These are phyloP conservation scores for Tetrapyrgos nigripes DNA, from an alignment of 1,284 basidiomycete species.

Conservation along the genomic window DNA sequence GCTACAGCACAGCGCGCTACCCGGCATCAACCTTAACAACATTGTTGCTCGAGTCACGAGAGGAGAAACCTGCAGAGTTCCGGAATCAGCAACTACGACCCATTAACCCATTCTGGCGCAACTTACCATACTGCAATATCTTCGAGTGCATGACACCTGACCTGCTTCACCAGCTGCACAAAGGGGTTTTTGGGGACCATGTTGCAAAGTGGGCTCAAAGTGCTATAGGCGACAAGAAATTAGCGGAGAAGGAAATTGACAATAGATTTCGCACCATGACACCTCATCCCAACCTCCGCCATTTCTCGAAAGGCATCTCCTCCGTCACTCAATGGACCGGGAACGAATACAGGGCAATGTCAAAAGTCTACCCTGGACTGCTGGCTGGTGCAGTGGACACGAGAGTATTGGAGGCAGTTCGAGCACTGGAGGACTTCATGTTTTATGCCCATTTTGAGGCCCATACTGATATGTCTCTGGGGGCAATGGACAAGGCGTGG, in stretches of 20 bases:
- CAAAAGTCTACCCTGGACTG: constrained; percentile 18
- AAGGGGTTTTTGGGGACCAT: too few relatives aligned
- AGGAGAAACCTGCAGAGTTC: background rate
- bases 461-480: constrained; percentile 19
- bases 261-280: constrained; percentile 26
- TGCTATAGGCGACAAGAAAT: background rate
- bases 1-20: background rate
- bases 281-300: constrained; percentile 24
- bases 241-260: constrained; percentile 27
- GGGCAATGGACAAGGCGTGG: constrained; percentile 17
- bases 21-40: background rate
- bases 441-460: constrained; percentile 24
- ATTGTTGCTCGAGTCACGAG: background rate
- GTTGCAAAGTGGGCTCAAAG: background rate
- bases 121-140: too few relatives aligned
- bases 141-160: too few relatives aligned
- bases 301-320: constrained; percentile 28
- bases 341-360: constrained; percentile 19
- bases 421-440: constrained; percentile 25
- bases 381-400: constrained; percentile 12
- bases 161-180: too few relatives aligned
- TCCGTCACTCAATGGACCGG: constrained; percentile 22
- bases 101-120: too few relatives aligned
- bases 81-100: too few relatives aligned
- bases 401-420: constrained; percentile 11